phyloP scores from a whole-genome alignment of 192 early-diverging fungal species.

The Irineochytrium annulatum region DNA sequence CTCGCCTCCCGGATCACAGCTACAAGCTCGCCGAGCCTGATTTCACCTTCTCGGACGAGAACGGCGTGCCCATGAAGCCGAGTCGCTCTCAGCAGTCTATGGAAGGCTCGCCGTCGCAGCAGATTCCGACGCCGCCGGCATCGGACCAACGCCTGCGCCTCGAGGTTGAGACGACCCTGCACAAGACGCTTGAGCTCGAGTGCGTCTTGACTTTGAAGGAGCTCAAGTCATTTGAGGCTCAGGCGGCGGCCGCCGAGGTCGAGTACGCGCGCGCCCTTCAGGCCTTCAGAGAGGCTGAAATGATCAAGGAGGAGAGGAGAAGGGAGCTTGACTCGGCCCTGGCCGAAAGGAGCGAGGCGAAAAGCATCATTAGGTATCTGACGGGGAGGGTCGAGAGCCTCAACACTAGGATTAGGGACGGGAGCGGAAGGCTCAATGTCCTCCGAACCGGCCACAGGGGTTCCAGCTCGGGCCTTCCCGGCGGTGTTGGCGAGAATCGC shows the following conservation, averaged over 20 bases:
- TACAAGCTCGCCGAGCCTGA: too few species aligned
- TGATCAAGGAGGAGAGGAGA: slow-evolving; percentile 8
- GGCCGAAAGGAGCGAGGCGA: slow-evolving; percentile 17
- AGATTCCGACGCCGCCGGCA: neutral
- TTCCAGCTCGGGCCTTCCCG: too few species aligned
- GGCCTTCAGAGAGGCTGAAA: slow-evolving; percentile 15
- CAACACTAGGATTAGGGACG: slow-evolving; percentile 18
- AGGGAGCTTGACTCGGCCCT: slow-evolving; percentile 19
- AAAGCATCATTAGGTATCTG: slow-evolving; percentile 13
- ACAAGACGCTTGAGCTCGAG: slow-evolving; percentile 29
- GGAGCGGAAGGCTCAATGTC: neutral
- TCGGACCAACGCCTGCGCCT: slow-evolving; percentile 1
- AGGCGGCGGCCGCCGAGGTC: slow-evolving; percentile 6
- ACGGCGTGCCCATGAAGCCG: neutral
- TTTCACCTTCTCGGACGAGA: too few species aligned
- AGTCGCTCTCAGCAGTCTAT: neutral
- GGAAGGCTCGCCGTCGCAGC: neutral
- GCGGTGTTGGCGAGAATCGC: too few species aligned
- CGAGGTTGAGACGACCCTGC: slow-evolving; percentile 24
- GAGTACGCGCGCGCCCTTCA: slow-evolving; percentile 7
- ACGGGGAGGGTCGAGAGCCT: slow-evolving; percentile 8
- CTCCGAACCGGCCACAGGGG: neutral
- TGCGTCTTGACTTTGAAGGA: slow-evolving; percentile 17
- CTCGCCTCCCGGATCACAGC: too few species aligned
- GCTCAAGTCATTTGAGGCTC: slow-evolving; percentile 18